Conservation (phyloP, 169 alveolate species). For the Eimeria brunetti region DNA sequence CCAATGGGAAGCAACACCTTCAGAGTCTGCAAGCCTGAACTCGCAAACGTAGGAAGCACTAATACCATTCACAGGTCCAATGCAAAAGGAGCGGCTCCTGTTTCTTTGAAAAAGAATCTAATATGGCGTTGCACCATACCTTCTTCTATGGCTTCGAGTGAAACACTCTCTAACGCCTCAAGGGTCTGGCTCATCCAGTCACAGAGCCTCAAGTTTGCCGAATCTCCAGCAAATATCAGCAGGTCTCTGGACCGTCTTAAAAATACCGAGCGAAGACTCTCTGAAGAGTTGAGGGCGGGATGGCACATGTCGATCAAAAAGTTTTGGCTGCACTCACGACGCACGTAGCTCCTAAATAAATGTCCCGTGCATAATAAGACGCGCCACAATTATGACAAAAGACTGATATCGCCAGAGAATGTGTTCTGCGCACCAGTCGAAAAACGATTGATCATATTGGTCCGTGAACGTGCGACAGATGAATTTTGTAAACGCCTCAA, state of each 20-base stretch:
- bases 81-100: background rate
- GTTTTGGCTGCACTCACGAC: conserved; percentile 54
- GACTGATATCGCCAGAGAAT: background rate
- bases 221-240: conserved; percentile 24
- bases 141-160: conserved; percentile 4
- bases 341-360: background rate
- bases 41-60: background rate
- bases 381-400: background rate
- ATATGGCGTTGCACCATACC: conserved; percentile 20
- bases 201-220: conserved; percentile 35
- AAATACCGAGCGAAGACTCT: conserved; percentile 3
- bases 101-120: background rate
- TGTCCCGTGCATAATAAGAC: background rate
- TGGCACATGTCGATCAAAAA: conserved; percentile 49
- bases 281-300: background rate
- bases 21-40: conserved; percentile 44
- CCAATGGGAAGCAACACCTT: conserved; percentile 50
- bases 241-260: conserved; percentile 35
- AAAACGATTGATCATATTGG: conserved; percentile 16
- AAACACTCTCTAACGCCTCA: conserved; percentile 29
- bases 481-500: conserved; percentile 51
- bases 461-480: conserved; percentile 8
- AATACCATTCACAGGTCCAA: background rate
- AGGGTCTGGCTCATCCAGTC: conserved; percentile 51
- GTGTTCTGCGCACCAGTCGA: conserved; percentile 51